Evolutionary conservation across 108 stramenopile genomes (phyloP).

Genomic region (Discostella pseudostelligera): DNA sequence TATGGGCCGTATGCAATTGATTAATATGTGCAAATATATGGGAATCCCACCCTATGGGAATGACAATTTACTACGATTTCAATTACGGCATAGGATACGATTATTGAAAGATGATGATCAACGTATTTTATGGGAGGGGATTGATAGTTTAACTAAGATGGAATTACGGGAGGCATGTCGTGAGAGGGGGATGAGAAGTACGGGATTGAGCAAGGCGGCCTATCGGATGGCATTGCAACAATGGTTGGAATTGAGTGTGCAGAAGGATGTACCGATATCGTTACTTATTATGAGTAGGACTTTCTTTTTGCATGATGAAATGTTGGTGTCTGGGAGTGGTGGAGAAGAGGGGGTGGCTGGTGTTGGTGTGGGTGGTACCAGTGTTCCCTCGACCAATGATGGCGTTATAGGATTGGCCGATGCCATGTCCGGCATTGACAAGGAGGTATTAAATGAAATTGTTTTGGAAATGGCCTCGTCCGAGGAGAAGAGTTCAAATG

Average conservation of each 20-base stretch:
- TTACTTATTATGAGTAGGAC: slow-evolving; percentile 96
- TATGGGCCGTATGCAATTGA: slow-evolving; percentile 95
- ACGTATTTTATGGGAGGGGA: slow-evolving; percentile 97
- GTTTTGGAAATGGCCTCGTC: slow-evolving; percentile 90
- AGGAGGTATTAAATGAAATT: slow-evolving; percentile 94
- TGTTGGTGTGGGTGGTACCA: not conserved
- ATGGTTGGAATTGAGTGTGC: slow-evolving; percentile 96
- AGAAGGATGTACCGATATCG: slow-evolving; percentile 93
- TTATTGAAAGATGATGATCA: slow-evolving; percentile 93
- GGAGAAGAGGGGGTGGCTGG: slow-evolving; percentile 29
- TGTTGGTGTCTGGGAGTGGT: slow-evolving; percentile 19
- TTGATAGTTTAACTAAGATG: slow-evolving; percentile 93
- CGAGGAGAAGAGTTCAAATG: slow-evolving; percentile 69
- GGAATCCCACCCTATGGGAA: slow-evolving; percentile 91
- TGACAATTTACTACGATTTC: slow-evolving; percentile 92
- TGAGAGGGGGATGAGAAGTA: slow-evolving; percentile 97
- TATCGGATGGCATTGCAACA: slow-evolving; percentile 86
- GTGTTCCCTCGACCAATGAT: slow-evolving; percentile 4
- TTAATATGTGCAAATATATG: slow-evolving; percentile 97
- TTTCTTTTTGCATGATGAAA: slow-evolving; percentile 88
- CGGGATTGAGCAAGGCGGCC: slow-evolving; percentile 89
- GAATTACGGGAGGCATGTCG: slow-evolving; percentile 96
- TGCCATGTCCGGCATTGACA: slow-evolving; percentile 92
- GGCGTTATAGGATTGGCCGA: slow-evolving; percentile 83
- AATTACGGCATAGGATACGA: slow-evolving; percentile 89